phyloP scores from a whole-genome alignment of 176 grass and related monocot genomes.

The Elaeis guineensis region DNA sequence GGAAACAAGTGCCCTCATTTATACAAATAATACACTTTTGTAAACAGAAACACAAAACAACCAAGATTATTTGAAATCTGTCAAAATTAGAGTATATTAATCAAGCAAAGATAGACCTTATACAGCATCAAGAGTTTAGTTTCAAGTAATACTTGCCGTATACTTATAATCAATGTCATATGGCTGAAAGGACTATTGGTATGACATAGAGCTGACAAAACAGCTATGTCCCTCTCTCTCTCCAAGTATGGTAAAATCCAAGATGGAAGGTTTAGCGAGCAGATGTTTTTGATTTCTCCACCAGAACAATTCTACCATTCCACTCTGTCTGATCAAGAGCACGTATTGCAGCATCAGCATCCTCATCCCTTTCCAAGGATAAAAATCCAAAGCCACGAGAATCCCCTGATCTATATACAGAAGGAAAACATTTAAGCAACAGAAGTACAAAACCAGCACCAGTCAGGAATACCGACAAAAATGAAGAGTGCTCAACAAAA shows the following conservation, averaged over 20 bases:
- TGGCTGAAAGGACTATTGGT: constrained; percentile 21
- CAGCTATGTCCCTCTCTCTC: constrained; percentile 13
- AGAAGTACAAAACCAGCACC: too few species aligned
- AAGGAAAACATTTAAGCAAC: constrained; percentile 11
- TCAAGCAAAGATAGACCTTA: constrained; percentile 43
- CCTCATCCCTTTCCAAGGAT: constrained; percentile 69
- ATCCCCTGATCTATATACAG: constrained; percentile 53
- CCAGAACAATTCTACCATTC: constrained; percentile 84
- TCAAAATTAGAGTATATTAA: constrained; percentile 22
- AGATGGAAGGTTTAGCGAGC: constrained; percentile 31
- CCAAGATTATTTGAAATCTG: too few species aligned
- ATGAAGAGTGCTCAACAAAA: neutral
- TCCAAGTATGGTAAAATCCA: constrained; percentile 3
- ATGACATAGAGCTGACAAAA: constrained; percentile 33
- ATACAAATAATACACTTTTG: constrained; percentile 27
- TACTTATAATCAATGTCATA: constrained; percentile 44
- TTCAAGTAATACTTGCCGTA: constrained; percentile 44
- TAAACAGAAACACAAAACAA: constrained; percentile 10
- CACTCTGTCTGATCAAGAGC: constrained; percentile 66
- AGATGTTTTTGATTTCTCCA: constrained; percentile 80
- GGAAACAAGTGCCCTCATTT: constrained; percentile 9
- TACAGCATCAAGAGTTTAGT: constrained; percentile 40
- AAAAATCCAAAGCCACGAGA: constrained; percentile 86
- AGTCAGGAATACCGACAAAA: neutral
- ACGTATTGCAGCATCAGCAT: constrained; percentile 86